Evolutionary conservation across 2,329 filamentous ascomycete genomes (phyloP), one percentile per base, ranked within the genome.

Genomic region (Domatiomyces catenatus): DNA sequence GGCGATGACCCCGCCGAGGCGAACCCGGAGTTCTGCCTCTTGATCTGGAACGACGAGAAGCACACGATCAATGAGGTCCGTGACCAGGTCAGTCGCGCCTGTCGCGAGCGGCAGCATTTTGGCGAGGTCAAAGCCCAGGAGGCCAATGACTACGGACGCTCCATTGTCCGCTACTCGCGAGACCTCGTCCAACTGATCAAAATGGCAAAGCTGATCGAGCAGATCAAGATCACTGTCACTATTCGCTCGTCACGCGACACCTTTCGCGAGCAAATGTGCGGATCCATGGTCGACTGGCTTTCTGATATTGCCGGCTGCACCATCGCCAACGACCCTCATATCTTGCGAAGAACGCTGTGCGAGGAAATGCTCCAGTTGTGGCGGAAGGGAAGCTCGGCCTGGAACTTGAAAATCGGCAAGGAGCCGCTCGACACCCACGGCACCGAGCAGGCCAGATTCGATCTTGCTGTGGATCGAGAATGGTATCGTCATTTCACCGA

Each of bases 41-140:
- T 95, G 15, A 72, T 98, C 4, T 98, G 92, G 92, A 98, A 98
- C 60, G 92, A 98, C 57, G 92, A 98, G 69, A 98, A 98, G 67
- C 92, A 98, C 64, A 98, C 92, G 0, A 83, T 96, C 44, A 79
- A 81, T 46, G 92, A 98, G 64, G 90, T 98, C 5, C 76, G 83
- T 58, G 81, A 93, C 51, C 90, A 96, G 64, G 86, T 98, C 19
- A 84, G 86, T 2, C 79, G 90, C 56, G 92, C 92, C 47, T 98
- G 92, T 70, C 79, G 77, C 54, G 82, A 86, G 57, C 77, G 80
- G 5, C 71, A 75, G 53, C 73, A 71, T 4, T 84, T 86, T 54
- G 90, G 86, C 2, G 69, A 81, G 18, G 69, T 77, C 45, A 83
- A 85, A 60, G 92, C 92, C 0, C 81, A 87, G 61, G 89, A 96